phyloP scores from a whole-genome alignment of 495 filamentous ascomycete genomes.

The Annulohypoxylon moriforme region DNA sequence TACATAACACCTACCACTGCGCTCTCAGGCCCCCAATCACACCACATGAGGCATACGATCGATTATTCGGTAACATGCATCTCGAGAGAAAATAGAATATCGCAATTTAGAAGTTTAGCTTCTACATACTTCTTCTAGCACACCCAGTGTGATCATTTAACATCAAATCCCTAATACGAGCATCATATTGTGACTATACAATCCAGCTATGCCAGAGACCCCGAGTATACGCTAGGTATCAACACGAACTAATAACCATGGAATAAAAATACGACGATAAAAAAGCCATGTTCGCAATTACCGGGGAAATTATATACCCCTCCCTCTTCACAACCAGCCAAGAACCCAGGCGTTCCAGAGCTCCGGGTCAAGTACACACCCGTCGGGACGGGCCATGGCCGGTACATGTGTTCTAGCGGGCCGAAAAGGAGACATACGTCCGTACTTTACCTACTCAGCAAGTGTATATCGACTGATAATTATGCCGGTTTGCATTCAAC shows the following conservation, averaged over 20 bases:
- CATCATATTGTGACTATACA: background rate
- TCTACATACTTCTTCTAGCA: background rate
- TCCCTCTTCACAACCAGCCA: background rate
- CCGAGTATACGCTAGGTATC: too few relatives aligned
- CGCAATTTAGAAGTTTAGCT: too few relatives aligned
- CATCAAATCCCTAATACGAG: background rate
- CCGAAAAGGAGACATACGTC: background rate
- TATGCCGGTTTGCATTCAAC: background rate
- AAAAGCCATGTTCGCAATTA: background rate
- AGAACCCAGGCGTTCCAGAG: background rate
- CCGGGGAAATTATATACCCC: background rate
- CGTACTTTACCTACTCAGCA: background rate
- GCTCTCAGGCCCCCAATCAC: constrained; percentile 6
- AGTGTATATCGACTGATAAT: background rate
- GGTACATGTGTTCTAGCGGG: background rate
- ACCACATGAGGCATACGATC: too few relatives aligned
- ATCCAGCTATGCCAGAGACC: too few relatives aligned
- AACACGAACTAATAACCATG: too few relatives aligned
- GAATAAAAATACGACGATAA: background rate
- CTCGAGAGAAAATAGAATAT: background rate
- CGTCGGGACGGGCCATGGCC: background rate
- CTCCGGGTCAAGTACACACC: background rate
- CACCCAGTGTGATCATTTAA: background rate
- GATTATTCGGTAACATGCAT: background rate
- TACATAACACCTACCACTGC: background rate